phyloP scores from a whole-genome alignment of 345 rosid species.

The Aethionema arabicum region DNA sequence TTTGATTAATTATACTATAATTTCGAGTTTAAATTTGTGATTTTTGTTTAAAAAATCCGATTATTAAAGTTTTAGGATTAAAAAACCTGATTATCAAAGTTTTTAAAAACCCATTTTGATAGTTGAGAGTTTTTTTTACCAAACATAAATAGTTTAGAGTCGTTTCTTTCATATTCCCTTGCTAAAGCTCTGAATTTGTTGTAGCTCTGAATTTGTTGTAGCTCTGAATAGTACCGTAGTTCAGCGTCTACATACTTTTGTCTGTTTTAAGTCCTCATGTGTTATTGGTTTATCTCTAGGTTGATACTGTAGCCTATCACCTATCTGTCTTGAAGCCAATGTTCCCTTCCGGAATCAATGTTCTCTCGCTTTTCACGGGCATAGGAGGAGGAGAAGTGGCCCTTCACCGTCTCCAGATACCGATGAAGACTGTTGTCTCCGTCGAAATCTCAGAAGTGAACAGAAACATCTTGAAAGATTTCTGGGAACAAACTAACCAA shows the following conservation, averaged over 20 bases:
- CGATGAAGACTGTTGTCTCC: conserved; percentile 64
- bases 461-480: conserved; percentile 55
- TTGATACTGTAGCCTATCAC: conserved; percentile 93
- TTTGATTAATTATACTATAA: no score
- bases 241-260: not conserved
- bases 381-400: conserved; percentile 98
- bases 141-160: no score
- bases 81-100: no score
- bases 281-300: conserved; percentile 43
- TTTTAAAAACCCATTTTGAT: no score
- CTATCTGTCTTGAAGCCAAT: conserved; percentile 60
- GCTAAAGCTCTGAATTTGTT: not conserved
- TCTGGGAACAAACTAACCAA: conserved; percentile 95
- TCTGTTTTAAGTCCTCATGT: not conserved
- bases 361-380: conserved; percentile 87
- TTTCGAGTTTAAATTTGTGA: no score
- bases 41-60: no score
- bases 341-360: conserved; percentile 65
- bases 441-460: conserved; percentile 70
- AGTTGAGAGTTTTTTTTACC: no score
- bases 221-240: not conserved
- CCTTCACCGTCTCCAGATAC: conserved; percentile 69
- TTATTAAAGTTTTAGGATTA: no score
- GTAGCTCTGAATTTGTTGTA: not conserved
- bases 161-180: no score